Evolutionary conservation across 2,329 filamentous ascomycete species (phyloP).

Genomic region (Stemphylium lycopersici): DNA sequence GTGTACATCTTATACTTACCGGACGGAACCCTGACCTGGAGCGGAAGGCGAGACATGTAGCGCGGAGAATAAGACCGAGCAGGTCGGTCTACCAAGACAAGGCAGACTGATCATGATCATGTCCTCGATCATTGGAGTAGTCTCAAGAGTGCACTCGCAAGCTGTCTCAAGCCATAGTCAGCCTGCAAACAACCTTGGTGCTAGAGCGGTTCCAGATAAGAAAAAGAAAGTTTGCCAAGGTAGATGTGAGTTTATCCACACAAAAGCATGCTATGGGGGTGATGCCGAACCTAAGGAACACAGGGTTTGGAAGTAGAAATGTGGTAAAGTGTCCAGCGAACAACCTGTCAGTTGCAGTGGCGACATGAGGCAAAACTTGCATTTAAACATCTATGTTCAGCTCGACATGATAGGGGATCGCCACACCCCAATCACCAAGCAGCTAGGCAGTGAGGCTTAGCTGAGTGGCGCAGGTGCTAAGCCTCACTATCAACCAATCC

Average conservation of each 20-base stretch:
- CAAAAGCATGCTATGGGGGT: too few species aligned
- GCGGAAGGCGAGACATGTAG: slow-evolving; percentile 4
- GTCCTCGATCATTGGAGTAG: neutral
- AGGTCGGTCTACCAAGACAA: slow-evolving; percentile 1
- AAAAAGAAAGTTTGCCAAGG: neutral
- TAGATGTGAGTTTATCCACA: neutral
- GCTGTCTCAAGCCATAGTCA: neutral
- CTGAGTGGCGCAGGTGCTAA: too few species aligned
- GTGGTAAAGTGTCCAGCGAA: neutral
- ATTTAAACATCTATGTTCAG: neutral
- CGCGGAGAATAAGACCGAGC: slow-evolving; percentile 2
- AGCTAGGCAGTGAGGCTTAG: neutral
- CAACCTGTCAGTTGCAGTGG: neutral
- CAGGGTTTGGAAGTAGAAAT: neutral
- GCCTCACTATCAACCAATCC: neutral
- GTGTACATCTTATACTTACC: neutral
- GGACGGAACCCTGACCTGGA: neutral
- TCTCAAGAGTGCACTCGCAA: neutral
- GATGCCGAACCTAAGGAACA: neutral
- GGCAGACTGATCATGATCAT: slow-evolving; percentile 1
- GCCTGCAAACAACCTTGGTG: neutral
- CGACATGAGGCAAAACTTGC: neutral
- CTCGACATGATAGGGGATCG: neutral
- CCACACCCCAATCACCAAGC: neutral
- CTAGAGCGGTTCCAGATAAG: neutral